Percentiles rank a stretch among this genome's conserved stretches.
Conservation (phyloP, 495 filamentous ascomycete species). For the Parathielavia hyrcaniae region DNA sequence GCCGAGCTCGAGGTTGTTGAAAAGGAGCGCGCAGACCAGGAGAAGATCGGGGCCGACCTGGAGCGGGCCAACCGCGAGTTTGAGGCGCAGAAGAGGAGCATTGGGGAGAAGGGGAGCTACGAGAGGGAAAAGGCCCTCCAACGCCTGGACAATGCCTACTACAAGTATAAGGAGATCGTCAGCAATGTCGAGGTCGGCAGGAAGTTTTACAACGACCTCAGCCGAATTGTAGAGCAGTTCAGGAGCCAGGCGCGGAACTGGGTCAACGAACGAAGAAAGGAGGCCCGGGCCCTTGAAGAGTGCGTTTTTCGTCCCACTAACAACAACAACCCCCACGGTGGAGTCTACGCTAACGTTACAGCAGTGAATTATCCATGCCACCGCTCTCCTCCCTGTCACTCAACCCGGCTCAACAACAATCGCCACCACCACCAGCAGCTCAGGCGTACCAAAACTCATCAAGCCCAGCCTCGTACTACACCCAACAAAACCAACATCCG, state of each 20-base stretch:
- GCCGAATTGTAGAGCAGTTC: constrained; percentile 66
- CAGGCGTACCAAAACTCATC: constrained; percentile 19
- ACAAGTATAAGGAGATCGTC: constrained; percentile 91
- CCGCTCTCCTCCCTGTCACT: constrained; percentile 43
- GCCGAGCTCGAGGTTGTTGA: constrained; percentile 61
- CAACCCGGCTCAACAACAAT: constrained; percentile 15
- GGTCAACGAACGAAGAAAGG: constrained; percentile 69
- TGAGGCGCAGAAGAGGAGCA: constrained; percentile 53
- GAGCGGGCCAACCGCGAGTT: constrained; percentile 74
- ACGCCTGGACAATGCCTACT: constrained; percentile 82
- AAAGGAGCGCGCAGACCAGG: constrained; percentile 70
- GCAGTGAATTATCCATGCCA: constrained; percentile 47
- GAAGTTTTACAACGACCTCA: constrained; percentile 96
- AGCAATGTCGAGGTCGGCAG: constrained; percentile 80
- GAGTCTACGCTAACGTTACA: constrained; percentile 7
- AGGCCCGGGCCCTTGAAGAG: constrained; percentile 72
- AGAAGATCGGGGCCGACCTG: constrained; percentile 59
- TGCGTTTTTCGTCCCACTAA: constrained; percentile 35
- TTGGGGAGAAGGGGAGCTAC: constrained; percentile 64
- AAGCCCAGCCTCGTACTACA: constrained; percentile 24
- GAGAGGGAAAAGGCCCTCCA: constrained; percentile 85
- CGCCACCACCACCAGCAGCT: constrained; percentile 8
- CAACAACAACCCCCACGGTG: not conserved
- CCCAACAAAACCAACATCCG: constrained; percentile 25
- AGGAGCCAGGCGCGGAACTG: constrained; percentile 73